Conservation (phyloP, 2,329 filamentous ascomycete genomes). For the Delphinella strobiligena region DNA sequence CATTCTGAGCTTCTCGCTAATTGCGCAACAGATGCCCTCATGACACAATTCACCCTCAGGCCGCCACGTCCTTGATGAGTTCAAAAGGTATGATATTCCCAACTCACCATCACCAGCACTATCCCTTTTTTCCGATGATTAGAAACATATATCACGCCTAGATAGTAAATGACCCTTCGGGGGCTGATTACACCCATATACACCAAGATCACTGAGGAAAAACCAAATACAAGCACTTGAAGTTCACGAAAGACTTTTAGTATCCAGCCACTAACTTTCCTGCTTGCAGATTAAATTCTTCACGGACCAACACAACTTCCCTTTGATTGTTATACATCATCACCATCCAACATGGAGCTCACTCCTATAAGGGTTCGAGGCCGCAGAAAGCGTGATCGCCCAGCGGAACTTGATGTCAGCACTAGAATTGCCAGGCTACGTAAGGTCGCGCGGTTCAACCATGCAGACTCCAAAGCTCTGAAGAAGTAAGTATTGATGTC, state of each 20-base stretch:
- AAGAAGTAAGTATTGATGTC: slow-evolving; percentile 7
- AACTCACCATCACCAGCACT: no score
- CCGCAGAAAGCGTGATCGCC: slow-evolving; percentile 10
- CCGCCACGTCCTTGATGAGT: no score
- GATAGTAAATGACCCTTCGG: slow-evolving; percentile 33
- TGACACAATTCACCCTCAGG: slow-evolving; percentile 2
- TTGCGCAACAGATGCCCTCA: no score
- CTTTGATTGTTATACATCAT: not conserved
- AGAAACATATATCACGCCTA: slow-evolving; percentile 44
- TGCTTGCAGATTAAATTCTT: not conserved
- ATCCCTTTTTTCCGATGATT: slow-evolving; percentile 44
- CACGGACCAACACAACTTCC: not conserved
- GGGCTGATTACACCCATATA: slow-evolving; percentile 21
- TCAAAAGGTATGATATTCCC: no score
- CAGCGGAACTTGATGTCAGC: not conserved
- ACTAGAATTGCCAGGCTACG: slow-evolving; percentile 2
- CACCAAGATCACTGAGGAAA: slow-evolving; percentile 31
- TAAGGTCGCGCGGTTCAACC: slow-evolving; percentile 8
- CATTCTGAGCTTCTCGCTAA: not conserved
- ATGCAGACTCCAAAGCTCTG: slow-evolving; percentile 4
- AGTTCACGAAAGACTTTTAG: not conserved
- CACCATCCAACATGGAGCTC: slow-evolving; percentile 11
- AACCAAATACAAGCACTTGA: slow-evolving; percentile 1
- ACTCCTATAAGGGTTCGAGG: slow-evolving; percentile 23
- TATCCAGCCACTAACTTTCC: not conserved